Evolutionary conservation across 1,284 basidiomycete species (phyloP).

Genomic region (Cystobasidiaceae sp.): DNA sequence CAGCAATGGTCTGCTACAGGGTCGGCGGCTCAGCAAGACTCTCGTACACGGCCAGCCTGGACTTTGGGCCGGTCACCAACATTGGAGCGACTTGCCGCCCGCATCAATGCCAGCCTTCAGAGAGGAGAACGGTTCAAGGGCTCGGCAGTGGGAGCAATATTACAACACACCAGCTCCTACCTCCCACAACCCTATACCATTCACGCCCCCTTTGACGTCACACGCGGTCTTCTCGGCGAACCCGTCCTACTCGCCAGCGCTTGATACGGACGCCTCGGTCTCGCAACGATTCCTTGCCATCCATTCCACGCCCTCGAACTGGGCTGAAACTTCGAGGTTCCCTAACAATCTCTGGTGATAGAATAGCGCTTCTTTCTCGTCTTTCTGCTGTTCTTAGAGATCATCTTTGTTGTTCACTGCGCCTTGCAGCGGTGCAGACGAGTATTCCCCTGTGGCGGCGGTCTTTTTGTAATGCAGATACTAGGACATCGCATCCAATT

Average conservation of each 20-base stretch:
- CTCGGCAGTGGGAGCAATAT: constrained; percentile 12
- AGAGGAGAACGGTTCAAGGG: constrained; percentile 3
- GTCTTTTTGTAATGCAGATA: no score
- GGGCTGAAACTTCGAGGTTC: constrained; percentile 18
- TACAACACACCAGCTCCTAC: constrained; percentile 9
- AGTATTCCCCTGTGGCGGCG: no score
- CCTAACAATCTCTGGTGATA: constrained; percentile 15
- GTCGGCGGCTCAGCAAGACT: no score
- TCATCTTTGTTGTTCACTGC: no score
- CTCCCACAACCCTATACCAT: constrained; percentile 11
- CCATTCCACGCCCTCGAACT: constrained; percentile 24
- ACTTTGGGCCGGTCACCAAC: background rate
- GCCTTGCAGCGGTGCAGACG: no score
- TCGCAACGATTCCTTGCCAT: constrained; percentile 24
- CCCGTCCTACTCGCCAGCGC: background rate
- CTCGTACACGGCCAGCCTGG: background rate
- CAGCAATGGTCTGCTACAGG: no score
- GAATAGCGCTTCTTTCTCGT: no score
- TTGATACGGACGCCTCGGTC: constrained; percentile 22
- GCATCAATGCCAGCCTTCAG: background rate
- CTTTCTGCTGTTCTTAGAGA: no score
- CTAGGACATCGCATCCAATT: no score
- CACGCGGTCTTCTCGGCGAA: background rate
- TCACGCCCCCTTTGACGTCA: background rate
- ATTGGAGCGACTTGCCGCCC: constrained; percentile 8